phyloP scores from a whole-genome alignment of 177 flowering plant genomes.

The Telopea speciosissima region DNA sequence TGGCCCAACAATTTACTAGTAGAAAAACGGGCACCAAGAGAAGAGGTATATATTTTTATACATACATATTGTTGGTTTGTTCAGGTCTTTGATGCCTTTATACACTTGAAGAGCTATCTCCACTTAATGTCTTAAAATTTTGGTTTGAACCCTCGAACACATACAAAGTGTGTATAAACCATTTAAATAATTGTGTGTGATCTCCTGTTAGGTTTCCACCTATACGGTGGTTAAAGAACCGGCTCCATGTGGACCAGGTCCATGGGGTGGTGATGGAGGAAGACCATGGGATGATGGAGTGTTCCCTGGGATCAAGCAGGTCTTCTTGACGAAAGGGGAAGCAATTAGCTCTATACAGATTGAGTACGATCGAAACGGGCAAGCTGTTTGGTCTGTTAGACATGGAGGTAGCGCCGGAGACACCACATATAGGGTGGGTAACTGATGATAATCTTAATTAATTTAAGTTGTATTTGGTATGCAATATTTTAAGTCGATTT shows the following conservation, averaged over 20 bases:
- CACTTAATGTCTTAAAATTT: too few relatives aligned
- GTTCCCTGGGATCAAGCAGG: constrained; percentile 60
- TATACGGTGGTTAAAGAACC: constrained; percentile 53
- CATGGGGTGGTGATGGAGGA: constrained; percentile 92
- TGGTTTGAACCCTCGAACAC: too few relatives aligned
- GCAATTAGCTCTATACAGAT: constrained; percentile 61
- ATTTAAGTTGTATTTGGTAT: too few relatives aligned
- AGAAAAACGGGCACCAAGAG: constrained; percentile 25
- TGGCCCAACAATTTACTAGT: constrained; percentile 36
- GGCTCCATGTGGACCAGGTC: constrained; percentile 66
- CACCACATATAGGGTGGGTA: constrained; percentile 38
- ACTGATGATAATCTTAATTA: too few relatives aligned
- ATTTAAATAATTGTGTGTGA: too few relatives aligned
- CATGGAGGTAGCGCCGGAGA: constrained; percentile 57
- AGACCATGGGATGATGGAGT: constrained; percentile 87
- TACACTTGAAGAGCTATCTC: too few relatives aligned
- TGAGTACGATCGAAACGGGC: constrained; percentile 73
- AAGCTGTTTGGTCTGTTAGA: constrained; percentile 60
- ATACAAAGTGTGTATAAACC: too few relatives aligned
- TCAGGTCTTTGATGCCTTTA: too few relatives aligned
- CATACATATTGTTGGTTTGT: background rate
- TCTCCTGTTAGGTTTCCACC: constrained; percentile 26
- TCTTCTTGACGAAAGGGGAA: constrained; percentile 40
- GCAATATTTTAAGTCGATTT: too few relatives aligned
- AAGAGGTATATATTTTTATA: constrained; percentile 35